phyloP scores from a whole-genome alignment of 2,329 filamentous ascomycete genomes.

The Cladophialophora carrionii region DNA sequence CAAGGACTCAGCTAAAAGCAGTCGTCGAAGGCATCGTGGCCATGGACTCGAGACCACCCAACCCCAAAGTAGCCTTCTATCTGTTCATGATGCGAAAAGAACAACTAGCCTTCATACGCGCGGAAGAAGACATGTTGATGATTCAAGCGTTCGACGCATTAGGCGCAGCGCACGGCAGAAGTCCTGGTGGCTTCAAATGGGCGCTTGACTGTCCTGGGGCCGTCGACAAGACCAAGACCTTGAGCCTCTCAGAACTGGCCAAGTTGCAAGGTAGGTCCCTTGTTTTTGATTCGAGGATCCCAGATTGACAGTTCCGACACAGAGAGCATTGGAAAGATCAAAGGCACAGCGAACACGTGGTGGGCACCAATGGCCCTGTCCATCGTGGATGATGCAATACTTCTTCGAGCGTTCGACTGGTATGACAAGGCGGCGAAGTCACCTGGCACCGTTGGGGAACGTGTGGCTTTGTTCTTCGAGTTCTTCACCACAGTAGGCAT shows the following conservation, averaged over 20 bases:
- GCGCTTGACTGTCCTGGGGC: conserved; percentile 16
- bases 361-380: conserved; percentile 11
- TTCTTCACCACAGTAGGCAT: conserved; percentile 10
- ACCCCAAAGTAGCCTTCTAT: conserved; percentile 11
- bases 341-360: conserved; percentile 12
- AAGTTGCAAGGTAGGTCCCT: conserved; percentile 8
- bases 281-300: not conserved
- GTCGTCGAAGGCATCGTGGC: conserved; percentile 17
- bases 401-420: conserved; percentile 17
- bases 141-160: conserved; percentile 11
- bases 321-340: conserved; percentile 12
- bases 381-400: conserved; percentile 5
- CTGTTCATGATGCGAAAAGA: conserved; percentile 16
- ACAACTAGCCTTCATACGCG: not conserved
- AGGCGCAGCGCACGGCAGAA: conserved; percentile 7
- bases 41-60: conserved; percentile 15
- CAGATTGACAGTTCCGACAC: not conserved
- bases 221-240: conserved; percentile 7
- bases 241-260: conserved; percentile 2
- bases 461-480: conserved; percentile 6
- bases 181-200: conserved; percentile 13
- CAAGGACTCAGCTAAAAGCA: conserved; percentile 8
- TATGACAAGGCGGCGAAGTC: conserved; percentile 4
- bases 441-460: conserved; percentile 1
- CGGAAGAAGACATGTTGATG: conserved; percentile 15